Base-by-base conservation (phyloP, 495 filamentous ascomycete genomes). In the Neurospora sp. region DNA sequence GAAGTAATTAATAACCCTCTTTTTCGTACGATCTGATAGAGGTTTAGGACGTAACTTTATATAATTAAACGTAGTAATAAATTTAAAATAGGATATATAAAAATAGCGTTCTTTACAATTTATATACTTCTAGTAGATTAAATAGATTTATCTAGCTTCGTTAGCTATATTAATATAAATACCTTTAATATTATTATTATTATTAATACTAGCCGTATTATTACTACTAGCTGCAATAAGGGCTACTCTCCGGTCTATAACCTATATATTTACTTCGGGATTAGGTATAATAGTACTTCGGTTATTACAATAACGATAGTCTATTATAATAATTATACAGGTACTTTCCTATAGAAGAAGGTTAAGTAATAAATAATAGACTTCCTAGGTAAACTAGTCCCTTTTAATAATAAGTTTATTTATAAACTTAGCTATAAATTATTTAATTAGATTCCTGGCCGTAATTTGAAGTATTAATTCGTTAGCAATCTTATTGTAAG, bases 231-330 rank as follows among this genome's bases (percentile, higher is more conserved):
- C n/a, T n/a, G n/a, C n/a, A n/a, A n/a, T n/a, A n/a, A n/a, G n/a
- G n/a, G 35, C 35, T 35, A 0, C 35, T 35, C 35, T 35, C 4
- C 41, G 0, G 8, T 12, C 5, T 0, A 0, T 7, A 44, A 0
- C 6, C 1, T n/a, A 44, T 0, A 18, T 0, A 44, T 44, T 2
- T 18, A 2, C 18, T 0, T 44, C 0, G 0, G 0, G 2, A 44
- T 44, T n/a, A 18, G 6, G 0, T 0, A 44, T 44, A 44, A 44
- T 44, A 44, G 2, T 18, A 8, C 16, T 0, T 16, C 0, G 2
- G 4, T 44, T 18, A 44, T 44, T 44, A 2, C 2, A 3, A n/a
- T n/a, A n/a, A 7, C 41, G 16, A 1, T 8, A 44, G 8, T 44
- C 0, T 18, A 18, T 3, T 18, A 18, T 18, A 18, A 44, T 44